Conservation (phyloP, 2,329 filamentous ascomycete genomes). For the Colletotrichum scovillei region DNA sequence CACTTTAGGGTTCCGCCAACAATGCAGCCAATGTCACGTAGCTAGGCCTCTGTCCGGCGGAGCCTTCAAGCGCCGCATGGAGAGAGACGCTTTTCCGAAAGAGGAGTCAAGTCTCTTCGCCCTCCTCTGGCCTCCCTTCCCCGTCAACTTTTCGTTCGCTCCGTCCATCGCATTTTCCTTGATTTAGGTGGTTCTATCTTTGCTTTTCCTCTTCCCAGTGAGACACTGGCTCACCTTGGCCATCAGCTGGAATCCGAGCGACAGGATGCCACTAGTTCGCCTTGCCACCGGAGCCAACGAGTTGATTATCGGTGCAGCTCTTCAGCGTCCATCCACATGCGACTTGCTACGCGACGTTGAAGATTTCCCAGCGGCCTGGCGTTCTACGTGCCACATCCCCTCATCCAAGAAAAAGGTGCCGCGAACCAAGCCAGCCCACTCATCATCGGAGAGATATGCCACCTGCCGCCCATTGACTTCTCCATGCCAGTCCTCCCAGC, state of each 20-base stretch:
- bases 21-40: constrained; percentile 13
- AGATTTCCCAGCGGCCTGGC: not conserved
- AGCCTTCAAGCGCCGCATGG: constrained; percentile 13
- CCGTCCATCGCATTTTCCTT: not conserved
- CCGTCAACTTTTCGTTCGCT: not conserved
- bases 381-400: not conserved
- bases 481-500: not conserved
- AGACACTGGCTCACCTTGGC: not conserved
- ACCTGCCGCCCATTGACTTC: not conserved
- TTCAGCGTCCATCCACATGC: not conserved
- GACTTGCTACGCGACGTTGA: not conserved
- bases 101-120: not conserved
- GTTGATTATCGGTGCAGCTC: not conserved
- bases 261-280: not conserved
- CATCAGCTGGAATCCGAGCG: constrained; percentile 7
- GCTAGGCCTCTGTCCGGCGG: not conserved
- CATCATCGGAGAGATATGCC: not conserved
- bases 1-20: not conserved
- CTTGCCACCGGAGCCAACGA: not conserved
- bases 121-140: not conserved
- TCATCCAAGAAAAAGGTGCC: not conserved
- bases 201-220: not conserved
- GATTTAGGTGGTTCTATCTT: not conserved
- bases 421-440: not conserved
- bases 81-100: constrained; percentile 5